Evolutionary conservation across 768 basidiomycete genomes (phyloP), one percentile per base, ranked within the genome.

Genomic region (Paxillus involutus): DNA sequence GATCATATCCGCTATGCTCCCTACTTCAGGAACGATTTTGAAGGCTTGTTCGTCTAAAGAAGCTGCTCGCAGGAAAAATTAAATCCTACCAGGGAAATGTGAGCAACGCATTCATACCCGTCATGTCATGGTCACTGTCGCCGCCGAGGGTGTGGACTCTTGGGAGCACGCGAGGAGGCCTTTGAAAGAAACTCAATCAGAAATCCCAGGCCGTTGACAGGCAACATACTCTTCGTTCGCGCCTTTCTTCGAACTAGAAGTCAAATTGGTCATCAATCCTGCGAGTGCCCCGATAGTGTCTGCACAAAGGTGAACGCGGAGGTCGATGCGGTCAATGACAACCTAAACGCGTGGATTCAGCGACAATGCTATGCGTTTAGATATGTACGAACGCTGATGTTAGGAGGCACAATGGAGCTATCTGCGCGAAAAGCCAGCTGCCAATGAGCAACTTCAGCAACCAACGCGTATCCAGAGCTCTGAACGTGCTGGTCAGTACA

Each of bases 31-130:
- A 7, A 85, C 65, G 41, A 73, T 76, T 47, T 76, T 80, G 74
- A 96, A 97, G 2, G 94, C 91, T 35, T 88, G 71, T 52, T 94
- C 88, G 51, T 96, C 94, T 35, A 97, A 74, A 10, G 88, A 89
- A 49, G 80, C 88, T 90, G 53, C 33, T 40, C 14, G 26, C 33
- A 26, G 12, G 32, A 39, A 35, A 43, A 43, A 37, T 49, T 59
- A 32, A 64, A 59, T 24, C 13, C 37, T 19, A 26, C 32, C 17
- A 13, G 8, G 26, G 17, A 6, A 6, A 39, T 30, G 21, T 19
- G 24, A 52, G 40, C n/a, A 24, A 21, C n/a, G 36, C 12, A n/a
- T 7, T 32, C 16, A 39, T 63, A 70, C 69, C 71, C 45, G 63
- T 71, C 71, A 70, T 65, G 36, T 64, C 52, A 13, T 46, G 62